Conservation (phyloP, 164 flowering plant genomes). For the Nymphaea thermarum region DNA sequence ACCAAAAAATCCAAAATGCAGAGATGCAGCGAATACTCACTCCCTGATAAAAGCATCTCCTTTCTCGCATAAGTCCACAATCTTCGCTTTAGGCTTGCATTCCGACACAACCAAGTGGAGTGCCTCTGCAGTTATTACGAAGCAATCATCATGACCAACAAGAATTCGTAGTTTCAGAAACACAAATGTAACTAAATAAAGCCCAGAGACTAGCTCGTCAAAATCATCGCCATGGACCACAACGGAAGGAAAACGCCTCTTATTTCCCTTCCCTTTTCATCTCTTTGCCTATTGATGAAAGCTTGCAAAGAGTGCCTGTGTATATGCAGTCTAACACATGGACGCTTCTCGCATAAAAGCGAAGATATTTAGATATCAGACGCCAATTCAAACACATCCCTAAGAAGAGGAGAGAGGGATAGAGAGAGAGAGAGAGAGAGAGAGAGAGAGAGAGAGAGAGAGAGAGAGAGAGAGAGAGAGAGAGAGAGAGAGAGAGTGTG, state of each 20-base stretch:
- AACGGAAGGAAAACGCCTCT: neutral
- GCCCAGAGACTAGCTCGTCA: neutral
- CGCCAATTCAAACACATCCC: neutral
- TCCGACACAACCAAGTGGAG: constrained; percentile 65
- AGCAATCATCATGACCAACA: neutral
- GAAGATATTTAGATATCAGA: neutral
- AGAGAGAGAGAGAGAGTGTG: neutral
- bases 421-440: neutral
- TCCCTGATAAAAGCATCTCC: constrained; percentile 78
- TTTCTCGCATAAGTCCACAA: constrained; percentile 82
- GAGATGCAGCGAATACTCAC: constrained; percentile 24
- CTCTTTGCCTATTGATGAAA: neutral
- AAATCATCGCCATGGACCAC: too few relatives aligned
- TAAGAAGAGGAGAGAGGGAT: neutral
- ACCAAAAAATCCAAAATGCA: neutral
- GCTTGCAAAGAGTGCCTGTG: neutral
- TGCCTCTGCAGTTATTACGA: constrained; percentile 47
- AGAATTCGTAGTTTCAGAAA: neutral
- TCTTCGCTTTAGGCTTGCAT: constrained; percentile 76
- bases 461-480: neutral
- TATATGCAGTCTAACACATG: neutral
- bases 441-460: neutral
- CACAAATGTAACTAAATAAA: neutral
- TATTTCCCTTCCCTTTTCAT: neutral
- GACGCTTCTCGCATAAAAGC: too few relatives aligned